Evolutionary conservation across 1,284 basidiomycete species (phyloP).

Genomic region (Fomitopsis pinicola): DNA sequence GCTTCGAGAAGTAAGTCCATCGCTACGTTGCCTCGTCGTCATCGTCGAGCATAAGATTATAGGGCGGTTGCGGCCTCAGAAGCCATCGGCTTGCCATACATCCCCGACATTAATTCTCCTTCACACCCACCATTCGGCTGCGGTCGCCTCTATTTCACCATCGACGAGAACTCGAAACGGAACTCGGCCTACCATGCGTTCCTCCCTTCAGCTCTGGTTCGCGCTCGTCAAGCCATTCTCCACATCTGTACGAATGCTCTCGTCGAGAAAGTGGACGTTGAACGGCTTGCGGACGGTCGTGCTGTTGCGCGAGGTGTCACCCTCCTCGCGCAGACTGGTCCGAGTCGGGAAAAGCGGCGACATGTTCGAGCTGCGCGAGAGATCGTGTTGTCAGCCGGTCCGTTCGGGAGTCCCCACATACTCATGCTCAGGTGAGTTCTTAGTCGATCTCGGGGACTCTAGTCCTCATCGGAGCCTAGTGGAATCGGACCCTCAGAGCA

Average conservation of each 20-base stretch:
- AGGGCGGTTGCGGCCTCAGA: slow-evolving; percentile 4
- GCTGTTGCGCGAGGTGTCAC: slow-evolving; percentile 8
- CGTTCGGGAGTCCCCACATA: slow-evolving; percentile 29
- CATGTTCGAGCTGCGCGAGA: slow-evolving; percentile 23
- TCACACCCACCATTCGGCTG: slow-evolving; percentile 18
- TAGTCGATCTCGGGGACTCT: neutral
- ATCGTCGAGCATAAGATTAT: neutral
- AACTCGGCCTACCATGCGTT: slow-evolving; percentile 26
- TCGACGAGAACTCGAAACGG: slow-evolving; percentile 20
- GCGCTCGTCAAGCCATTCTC: slow-evolving; percentile 15
- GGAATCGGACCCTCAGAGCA: slow-evolving; percentile 28
- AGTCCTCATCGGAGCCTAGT: slow-evolving; percentile 7
- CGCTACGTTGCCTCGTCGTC: neutral
- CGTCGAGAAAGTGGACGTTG: slow-evolving; percentile 14
- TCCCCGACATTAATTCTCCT: slow-evolving; percentile 26
- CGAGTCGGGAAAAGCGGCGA: slow-evolving; percentile 6
- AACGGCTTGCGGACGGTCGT: neutral
- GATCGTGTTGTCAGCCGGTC: slow-evolving; percentile 29
- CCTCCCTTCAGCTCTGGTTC: slow-evolving; percentile 19
- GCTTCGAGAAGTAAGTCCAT: slow-evolving; percentile 8
- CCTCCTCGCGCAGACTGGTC: slow-evolving; percentile 8
- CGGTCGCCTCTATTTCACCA: slow-evolving; percentile 20
- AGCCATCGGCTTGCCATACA: slow-evolving; percentile 17
- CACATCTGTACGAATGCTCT: slow-evolving; percentile 26
- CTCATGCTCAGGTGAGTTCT: slow-evolving; percentile 29